Percentiles rank a stretch among this genome's conserved stretches.
These are phyloP conservation scores for Wickerhamomyces sp. DNA, from an alignment of 1,139 yeast species.

Conservation along the genomic window DNA sequence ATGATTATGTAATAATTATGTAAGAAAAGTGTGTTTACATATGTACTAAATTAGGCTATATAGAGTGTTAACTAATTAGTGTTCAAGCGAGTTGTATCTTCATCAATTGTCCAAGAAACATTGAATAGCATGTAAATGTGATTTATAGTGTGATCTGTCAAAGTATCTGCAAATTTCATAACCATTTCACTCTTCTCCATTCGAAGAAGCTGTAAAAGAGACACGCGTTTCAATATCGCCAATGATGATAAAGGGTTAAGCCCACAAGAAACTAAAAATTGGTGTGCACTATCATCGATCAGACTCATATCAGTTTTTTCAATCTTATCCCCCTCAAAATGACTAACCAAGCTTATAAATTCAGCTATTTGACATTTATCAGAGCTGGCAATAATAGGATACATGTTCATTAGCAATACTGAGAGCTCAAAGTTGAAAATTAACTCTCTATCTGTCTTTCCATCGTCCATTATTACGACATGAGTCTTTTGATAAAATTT, in stretches of 20 bases:
- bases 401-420: slow-evolving; percentile 9
- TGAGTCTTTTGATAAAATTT: slow-evolving; percentile 2
- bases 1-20: background rate
- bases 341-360: slow-evolving; percentile 7
- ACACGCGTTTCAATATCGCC: slow-evolving; percentile 3
- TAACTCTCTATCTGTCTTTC: slow-evolving; percentile 4
- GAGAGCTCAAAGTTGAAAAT: slow-evolving; percentile 12
- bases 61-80: too few relatives aligned
- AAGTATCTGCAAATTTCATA: background rate
- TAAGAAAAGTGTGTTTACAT: too few relatives aligned
- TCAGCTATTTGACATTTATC: slow-evolving; percentile 3
- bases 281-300: slow-evolving; percentile 5
- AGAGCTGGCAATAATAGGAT: slow-evolving; percentile 1
- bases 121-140: slow-evolving; percentile 4
- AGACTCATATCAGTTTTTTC: background rate
- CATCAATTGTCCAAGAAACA: slow-evolving; percentile 4
- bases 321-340: background rate
- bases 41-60: too few relatives aligned
- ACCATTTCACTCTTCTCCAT: slow-evolving; percentile 3
- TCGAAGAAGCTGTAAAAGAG: slow-evolving; percentile 5
- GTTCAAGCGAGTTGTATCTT: too few relatives aligned
- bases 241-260: slow-evolving; percentile 11
- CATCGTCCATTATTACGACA: slow-evolving; percentile 6
- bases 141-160: background rate
- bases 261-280: slow-evolving; percentile 13